Evolutionary conservation across 2,329 filamentous ascomycete genomes (phyloP), one percentile per base, ranked within the genome.

Genomic region (Cercospora beticola): DNA sequence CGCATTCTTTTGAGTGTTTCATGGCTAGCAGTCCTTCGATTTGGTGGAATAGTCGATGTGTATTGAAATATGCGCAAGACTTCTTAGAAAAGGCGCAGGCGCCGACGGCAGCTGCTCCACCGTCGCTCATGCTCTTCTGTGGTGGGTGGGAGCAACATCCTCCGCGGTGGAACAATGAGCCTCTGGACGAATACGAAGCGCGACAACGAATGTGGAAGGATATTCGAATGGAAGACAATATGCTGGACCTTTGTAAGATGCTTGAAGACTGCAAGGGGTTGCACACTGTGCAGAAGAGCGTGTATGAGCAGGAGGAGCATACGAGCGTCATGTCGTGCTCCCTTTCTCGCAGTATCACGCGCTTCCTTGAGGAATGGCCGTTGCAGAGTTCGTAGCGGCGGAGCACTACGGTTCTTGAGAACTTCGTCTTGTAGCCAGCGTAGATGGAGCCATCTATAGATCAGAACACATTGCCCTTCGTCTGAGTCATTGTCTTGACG

Each of bases 71-170:
- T 1, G 36, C 16, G 7, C 3, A 43, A 3, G 3, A 43, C 36
- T 43, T 43, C 36, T n/a, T n/a, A n/a, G 7, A 0, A n/a, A 4
- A n/a, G 16, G 16, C 2, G 36, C 16, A 43, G 16, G 16, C 16
- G 6, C 6, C n/a, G 2, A 4, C 1, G 2, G 1, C 16, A 4
- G 7, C 16, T n/a, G 16, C 3, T n/a, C 36, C 3, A 4, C 16
- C 16, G 3, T 43, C 16, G 16, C 36, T 43, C 16, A 43, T 43
- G 16, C 2, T 43, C 0, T 43, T 9, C 3, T 43, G 16, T 3
- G 16, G 36, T n/a, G 36, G 6, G 1, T 43, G 6, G 36, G 16
- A 43, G 36, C 36, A 43, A 1, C 1, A 43, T 43, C 16, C 36
- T n/a, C 36, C 16, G 16, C 5, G 6, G 6, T 43, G 16, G 36